Base-by-base conservation (phyloP, 176 grass and related monocot species). In the Poa annua region DNA sequence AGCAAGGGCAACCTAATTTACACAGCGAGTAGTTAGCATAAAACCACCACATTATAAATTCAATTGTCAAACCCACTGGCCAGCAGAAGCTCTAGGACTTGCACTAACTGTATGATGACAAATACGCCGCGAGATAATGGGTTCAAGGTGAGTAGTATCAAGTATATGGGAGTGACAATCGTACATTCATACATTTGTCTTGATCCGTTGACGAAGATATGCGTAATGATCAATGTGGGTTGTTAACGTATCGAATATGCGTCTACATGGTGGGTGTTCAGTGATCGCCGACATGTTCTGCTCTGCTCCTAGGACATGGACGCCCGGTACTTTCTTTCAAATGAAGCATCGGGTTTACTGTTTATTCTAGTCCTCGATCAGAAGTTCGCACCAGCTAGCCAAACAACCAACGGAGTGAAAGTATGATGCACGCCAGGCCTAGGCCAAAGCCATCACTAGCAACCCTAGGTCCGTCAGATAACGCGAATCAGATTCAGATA, bases 241-340 rank as follows among this genome's bases (percentile, higher is more conserved):
- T 47, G 44, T 47, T 13, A 12, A 11, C 5, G 8, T 8, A 44
- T 10, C 7, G 17, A 20, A 19, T 21, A 8, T 22, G 26, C 47
- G 33, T 17, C 24, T 17, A 74, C 6, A 74, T 20, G 70, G 24
- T 32, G 25, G 24, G 7, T 24, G 22, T 47, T 10, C 26, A 29
- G 70, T 49, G 6, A 33, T 11, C 67, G 80, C 77, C 57, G 56
- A 86, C 78, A 67, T 34, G 8, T 17, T 52, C 34, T 33, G 34
- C 6, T 8, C 15, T 15, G 44, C 35, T 44, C 14, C 21, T 60
- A 0, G 21, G n/a, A 26, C 14, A 38, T 63, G 47, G 35, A 20
- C 57, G 29, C 57, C 56, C 19, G 17, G 69, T 11, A 16, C 17
- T 84, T 56, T 67, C 75, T 74, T 84, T 39, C 20, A 8, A 48